Evolutionary conservation across 371 early-diverging fungal genomes (phyloP), one percentile per base, ranked within the genome.

Genomic region (Haplosporangium sp.): DNA sequence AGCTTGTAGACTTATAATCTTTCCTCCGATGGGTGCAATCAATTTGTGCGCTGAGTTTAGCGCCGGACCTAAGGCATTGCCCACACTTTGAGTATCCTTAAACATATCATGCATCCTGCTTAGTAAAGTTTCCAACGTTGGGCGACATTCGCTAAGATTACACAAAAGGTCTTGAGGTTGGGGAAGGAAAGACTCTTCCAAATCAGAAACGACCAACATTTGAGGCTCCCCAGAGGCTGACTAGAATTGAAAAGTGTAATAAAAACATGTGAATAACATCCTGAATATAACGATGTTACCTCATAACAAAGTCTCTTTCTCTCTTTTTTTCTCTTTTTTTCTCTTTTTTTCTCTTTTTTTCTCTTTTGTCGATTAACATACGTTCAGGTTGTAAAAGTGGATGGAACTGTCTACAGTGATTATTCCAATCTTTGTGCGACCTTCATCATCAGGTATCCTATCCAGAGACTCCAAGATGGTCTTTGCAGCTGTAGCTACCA

Each of bases 161-260:
- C 94, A 96, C 39, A 98, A 87, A 50, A 97, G 85, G 77, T 96
- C 95, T 48, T 91, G 86, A 10, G 97, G 96, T 57, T 90, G 87
- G 34, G 98, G 98, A 67, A 97, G 69, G 72, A 93, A 96, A 5
- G 93, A 88, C 38, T 97, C 97, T 20, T 97, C 97, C 20, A 97
- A 72, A 84, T 98, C 98, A 4, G 94, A 87, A 0, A 97, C 95
- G 5, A 97, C 94, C 39, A 97, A 85, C 95, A 97, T 96, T 81
- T 97, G 95, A 44, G 98, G 96, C 72, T 96, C 97, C 1, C 90
- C 71, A 2, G 86, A 65, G 3, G 70, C 74, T 2, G 84, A 58
- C 86, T 86, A 78, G 17, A 27, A 45, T 61, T 1, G 20, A 9
- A 2, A 27, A 61, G 45, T 53, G n/a, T 50, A 44, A 34, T 13